Percentiles rank a stretch among this genome's conserved stretches.
phyloP scores from a whole-genome alignment of 2,329 filamentous ascomycete species.

The Tolypocladium pustulatum region DNA sequence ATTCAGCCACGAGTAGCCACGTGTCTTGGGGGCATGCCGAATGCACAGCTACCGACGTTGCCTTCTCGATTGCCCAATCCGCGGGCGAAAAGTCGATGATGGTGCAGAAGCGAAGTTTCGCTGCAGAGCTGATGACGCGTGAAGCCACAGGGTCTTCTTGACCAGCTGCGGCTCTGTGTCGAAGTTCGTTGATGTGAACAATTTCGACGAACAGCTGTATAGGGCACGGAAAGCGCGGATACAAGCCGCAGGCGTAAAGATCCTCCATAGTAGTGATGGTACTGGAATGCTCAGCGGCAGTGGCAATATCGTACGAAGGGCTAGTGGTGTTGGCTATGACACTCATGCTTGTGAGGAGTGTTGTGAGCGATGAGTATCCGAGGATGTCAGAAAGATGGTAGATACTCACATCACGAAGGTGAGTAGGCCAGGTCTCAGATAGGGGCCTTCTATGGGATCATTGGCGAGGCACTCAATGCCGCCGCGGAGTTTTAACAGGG shows the following conservation, averaged over 20 bases:
- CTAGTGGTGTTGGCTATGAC: background rate
- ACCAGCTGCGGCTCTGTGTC: background rate
- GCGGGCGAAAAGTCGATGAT: slow-evolving; percentile 2
- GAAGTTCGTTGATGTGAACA: slow-evolving; percentile 4
- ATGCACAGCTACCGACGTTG: background rate
- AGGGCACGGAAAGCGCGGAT: slow-evolving; percentile 5
- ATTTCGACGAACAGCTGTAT: slow-evolving; percentile 3
- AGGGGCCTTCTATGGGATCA: background rate
- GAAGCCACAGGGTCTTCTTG: background rate
- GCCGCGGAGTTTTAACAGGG: background rate
- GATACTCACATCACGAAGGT: background rate
- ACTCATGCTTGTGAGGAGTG: background rate
- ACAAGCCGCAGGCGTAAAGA: slow-evolving; percentile 1
- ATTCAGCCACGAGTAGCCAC: background rate
- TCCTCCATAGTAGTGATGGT: background rate
- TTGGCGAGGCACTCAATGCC: background rate
- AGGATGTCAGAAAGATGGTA: background rate
- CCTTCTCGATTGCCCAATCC: slow-evolving; percentile 1
- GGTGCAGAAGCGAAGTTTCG: background rate
- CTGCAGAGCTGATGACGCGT: background rate
- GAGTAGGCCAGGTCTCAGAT: background rate
- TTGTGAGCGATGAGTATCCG: background rate
- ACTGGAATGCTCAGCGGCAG: background rate
- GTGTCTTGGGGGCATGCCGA: background rate
- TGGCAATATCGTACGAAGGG: background rate